phyloP scores from a whole-genome alignment of 2,329 filamentous ascomycete genomes.

The Apiospora koreana region DNA sequence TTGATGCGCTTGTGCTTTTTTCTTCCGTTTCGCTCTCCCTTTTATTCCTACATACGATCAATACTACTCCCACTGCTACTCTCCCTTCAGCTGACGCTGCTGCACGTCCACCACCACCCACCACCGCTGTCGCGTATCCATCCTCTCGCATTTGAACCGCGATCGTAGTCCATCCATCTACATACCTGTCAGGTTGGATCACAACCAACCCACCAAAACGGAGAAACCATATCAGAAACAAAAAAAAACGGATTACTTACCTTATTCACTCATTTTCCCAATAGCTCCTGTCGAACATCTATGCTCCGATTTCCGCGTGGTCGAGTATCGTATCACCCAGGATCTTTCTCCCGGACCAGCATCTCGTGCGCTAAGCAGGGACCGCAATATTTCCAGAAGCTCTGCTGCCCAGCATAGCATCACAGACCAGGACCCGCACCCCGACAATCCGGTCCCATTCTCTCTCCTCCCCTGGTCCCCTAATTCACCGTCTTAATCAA shows the following conservation, averaged over 20 bases:
- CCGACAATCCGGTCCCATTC: slow-evolving; percentile 34
- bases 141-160: slow-evolving; percentile 1
- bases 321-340: slow-evolving; percentile 7
- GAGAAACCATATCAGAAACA: not conserved
- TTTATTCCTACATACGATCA: too few species aligned
- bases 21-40: not conserved
- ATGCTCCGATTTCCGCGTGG: slow-evolving; percentile 5
- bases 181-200: not conserved
- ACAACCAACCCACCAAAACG: not conserved
- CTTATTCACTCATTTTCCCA: slow-evolving; percentile 4
- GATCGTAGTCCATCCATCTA: not conserved
- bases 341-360: slow-evolving; percentile 23
- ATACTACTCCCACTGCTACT: not conserved
- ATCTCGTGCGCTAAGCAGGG: slow-evolving; percentile 36
- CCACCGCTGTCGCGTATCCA: slow-evolving; percentile 1
- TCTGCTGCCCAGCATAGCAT: slow-evolving; percentile 29
- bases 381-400: slow-evolving; percentile 36
- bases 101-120: not conserved
- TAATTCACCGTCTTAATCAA: slow-evolving; percentile 30
- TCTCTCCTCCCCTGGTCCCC: slow-evolving; percentile 32
- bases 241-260: not conserved
- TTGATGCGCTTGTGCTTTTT: slow-evolving; percentile 7
- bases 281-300: not conserved
- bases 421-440: slow-evolving; percentile 34
- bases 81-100: slow-evolving; percentile 3